Conservation (phyloP, 495 filamentous ascomycete genomes). For the Penicillium subrubescens region DNA sequence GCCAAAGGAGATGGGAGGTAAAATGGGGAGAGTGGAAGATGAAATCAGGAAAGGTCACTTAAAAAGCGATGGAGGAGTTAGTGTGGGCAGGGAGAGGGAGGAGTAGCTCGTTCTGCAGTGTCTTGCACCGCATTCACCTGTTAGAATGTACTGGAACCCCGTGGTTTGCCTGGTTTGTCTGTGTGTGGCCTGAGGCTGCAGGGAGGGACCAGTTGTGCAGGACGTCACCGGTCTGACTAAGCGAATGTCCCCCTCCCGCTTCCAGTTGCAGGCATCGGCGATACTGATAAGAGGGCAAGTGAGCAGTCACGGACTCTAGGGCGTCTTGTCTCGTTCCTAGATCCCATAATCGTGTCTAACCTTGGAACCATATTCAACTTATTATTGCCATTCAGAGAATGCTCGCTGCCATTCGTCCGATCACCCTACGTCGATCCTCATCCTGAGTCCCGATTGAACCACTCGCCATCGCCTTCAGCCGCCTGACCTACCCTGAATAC, state of each 20-base stretch:
- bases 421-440: slow-evolving; percentile 12
- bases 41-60: background rate
- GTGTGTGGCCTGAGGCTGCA: slow-evolving; percentile 20
- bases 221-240: slow-evolving; percentile 19
- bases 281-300: slow-evolving; percentile 22
- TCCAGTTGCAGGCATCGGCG: slow-evolving; percentile 13
- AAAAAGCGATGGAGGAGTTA: slow-evolving; percentile 15
- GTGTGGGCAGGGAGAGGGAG: slow-evolving; percentile 21
- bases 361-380: background rate
- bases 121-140: slow-evolving; percentile 22
- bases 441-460: background rate
- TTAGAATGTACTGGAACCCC: slow-evolving; percentile 48
- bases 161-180: slow-evolving; percentile 42
- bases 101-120: slow-evolving; percentile 16
- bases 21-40: slow-evolving; percentile 14
- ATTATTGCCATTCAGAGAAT: slow-evolving; percentile 5
- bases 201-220: background rate
- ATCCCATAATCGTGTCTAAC: background rate
- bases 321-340: slow-evolving; percentile 7
- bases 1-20: slow-evolving; percentile 8
- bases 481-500: background rate
- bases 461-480: background rate
- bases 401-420: slow-evolving; percentile 10
- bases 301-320: slow-evolving; percentile 1
- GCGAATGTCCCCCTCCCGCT: slow-evolving; percentile 16